A percentile compares a stretch with the other conserved stretches of the same genome.
These are phyloP conservation scores for Xenoacremonium recifei DNA, from an alignment of 2,329 filamentous ascomycete species.

Conservation along the genomic window DNA sequence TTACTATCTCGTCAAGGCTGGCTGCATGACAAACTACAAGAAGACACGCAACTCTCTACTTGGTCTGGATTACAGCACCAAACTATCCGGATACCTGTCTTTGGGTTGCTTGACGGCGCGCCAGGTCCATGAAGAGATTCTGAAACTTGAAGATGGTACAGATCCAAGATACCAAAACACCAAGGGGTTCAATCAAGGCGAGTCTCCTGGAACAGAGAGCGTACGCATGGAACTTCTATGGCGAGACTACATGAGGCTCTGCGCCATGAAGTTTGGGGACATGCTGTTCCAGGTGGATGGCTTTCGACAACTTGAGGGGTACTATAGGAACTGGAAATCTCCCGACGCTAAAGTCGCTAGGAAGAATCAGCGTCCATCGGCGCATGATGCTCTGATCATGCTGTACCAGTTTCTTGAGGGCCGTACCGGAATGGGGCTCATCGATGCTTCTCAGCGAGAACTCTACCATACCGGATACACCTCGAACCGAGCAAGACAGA, in stretches of 20 bases:
- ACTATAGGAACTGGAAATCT: constrained; percentile 49
- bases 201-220: constrained; percentile 68
- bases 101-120: constrained; percentile 72
- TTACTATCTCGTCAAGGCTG: constrained; percentile 57
- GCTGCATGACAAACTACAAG: constrained; percentile 64
- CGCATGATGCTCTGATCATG: constrained; percentile 44
- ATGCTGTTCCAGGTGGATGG: constrained; percentile 65
- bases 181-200: constrained; percentile 63
- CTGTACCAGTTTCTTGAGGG: constrained; percentile 63
- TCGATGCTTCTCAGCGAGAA: constrained; percentile 76
- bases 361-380: constrained; percentile 36
- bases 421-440: constrained; percentile 71
- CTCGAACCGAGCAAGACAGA: constrained; percentile 72
- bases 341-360: constrained; percentile 29
- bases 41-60: constrained; percentile 70
- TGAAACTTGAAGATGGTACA: constrained; percentile 67
- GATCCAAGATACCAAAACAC: constrained; percentile 38
- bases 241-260: constrained; percentile 80
- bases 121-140: constrained; percentile 66
- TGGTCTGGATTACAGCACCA: constrained; percentile 71
- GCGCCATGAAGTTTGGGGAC: constrained; percentile 65
- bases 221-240: constrained; percentile 74
- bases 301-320: constrained; percentile 50
- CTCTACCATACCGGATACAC: constrained; percentile 75
- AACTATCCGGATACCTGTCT: constrained; percentile 71